phyloP scores from a whole-genome alignment of 179 eudicot genomes.

The Gypsophila paniculata region DNA sequence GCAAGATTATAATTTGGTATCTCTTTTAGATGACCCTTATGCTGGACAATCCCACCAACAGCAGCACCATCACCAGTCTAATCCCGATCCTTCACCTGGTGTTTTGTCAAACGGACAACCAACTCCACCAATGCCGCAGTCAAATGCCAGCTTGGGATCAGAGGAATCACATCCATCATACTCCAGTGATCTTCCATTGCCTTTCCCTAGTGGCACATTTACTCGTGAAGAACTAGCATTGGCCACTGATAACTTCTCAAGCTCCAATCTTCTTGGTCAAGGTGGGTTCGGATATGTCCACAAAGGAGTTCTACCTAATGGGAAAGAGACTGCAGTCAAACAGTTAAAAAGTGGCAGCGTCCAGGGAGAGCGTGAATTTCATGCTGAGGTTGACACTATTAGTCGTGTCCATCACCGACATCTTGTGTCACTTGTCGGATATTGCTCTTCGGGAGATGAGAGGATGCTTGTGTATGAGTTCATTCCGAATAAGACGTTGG shows the following conservation, averaged over 20 bases:
- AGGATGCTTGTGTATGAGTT: constrained; percentile 77
- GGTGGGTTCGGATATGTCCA: constrained; percentile 89
- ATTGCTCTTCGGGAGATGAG: constrained; percentile 58
- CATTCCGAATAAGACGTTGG: constrained; percentile 68
- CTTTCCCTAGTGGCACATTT: constrained; percentile 43
- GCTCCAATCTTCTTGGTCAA: constrained; percentile 69
- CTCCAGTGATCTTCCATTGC: constrained; percentile 26
- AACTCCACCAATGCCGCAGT: constrained; percentile 30
- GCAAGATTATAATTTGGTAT: constrained; percentile 8
- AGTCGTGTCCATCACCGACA: constrained; percentile 77
- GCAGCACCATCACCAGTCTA: constrained; percentile 32
- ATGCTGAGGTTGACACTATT: constrained; percentile 76
- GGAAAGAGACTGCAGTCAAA: constrained; percentile 76
- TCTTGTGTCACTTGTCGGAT: constrained; percentile 73
- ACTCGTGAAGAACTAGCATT: constrained; percentile 63
- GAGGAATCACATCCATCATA: constrained; percentile 29
- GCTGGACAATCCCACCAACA: constrained; percentile 33
- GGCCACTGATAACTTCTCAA: constrained; percentile 61
- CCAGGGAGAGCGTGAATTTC: constrained; percentile 93
- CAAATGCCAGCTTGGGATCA: constrained; percentile 25
- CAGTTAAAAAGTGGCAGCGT: constrained; percentile 70
- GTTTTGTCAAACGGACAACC: constrained; percentile 18
- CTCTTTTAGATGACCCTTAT: constrained; percentile 35
- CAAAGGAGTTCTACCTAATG: constrained; percentile 59
- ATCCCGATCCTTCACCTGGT: constrained; percentile 26